Base-by-base conservation (phyloP, 768 basidiomycete genomes). In the Russula brevipes region DNA sequence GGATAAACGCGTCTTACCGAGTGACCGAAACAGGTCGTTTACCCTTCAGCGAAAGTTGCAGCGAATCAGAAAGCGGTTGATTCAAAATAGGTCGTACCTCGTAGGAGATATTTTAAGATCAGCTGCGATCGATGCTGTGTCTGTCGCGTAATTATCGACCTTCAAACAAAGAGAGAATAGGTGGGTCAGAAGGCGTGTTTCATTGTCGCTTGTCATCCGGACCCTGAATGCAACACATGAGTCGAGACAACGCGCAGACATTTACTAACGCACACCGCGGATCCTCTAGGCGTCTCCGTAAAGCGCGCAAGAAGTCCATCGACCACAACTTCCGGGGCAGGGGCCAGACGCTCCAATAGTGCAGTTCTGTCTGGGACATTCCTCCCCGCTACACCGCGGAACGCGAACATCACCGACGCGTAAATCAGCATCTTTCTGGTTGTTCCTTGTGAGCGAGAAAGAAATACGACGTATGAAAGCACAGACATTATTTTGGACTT, bases 101-200 rank as follows among this genome's bases (percentile, higher is more conserved):
- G 78, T 56, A 11, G 81, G 70, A 3, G 81, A 71, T 79, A 92
- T 82, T 66, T 80, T 83, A 7, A 98, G 74, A 74, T 97, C 95
- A 7, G 80, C 76, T 2, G 93, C 89, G 39, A 97, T 75, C 35
- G 81, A 70, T 2, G 80, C 76, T 0, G 86, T 80, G 66, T 97
- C 87, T 0, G 86, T 82, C 0, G 85, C 84, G 69, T 84, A 96
- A 57, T 85, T 83, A 66, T 97, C 94, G 7, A 94, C 72, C 54
- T 82, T 84, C 35, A 97, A 81, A 69, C 87, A 91, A 0, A 96
- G 76, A 1, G 89, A 87, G 64, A 96, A 88, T 71, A 94, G 81
- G 69, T 92, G 83, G 1, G 89, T 84, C 60, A 94, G 74, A 2
- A 96, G 77, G 68, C 81, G 84, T 3, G 87, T 86, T 71, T 89